Conservation (phyloP, 192 early-diverging fungal genomes). For the Umbelopsis ramanniana region DNA sequence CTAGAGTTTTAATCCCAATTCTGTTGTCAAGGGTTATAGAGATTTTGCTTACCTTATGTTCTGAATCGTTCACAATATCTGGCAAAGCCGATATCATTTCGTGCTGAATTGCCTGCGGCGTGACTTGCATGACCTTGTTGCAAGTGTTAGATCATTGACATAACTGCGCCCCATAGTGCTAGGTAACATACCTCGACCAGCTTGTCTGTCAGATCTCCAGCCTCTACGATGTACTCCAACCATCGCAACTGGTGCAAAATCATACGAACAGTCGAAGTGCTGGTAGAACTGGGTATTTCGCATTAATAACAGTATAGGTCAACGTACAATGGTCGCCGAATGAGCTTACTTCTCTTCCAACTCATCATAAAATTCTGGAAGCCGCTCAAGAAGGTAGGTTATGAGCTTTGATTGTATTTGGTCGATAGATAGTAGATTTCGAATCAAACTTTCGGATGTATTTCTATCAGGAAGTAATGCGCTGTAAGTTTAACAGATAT, state of each 20-base stretch:
- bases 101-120: conserved; percentile 66
- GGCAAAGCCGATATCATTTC: conserved; percentile 78
- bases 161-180: not conserved
- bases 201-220: conserved; percentile 60
- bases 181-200: conserved; percentile 60
- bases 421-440: conserved; percentile 63
- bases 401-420: conserved; percentile 60
- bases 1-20: not conserved
- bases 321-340: not conserved
- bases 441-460: conserved; percentile 59
- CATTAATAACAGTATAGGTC: not conserved
- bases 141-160: not conserved
- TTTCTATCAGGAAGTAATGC: conserved; percentile 9
- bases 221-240: conserved; percentile 74
- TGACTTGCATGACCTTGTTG: conserved; percentile 60
- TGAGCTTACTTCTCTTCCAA: conserved; percentile 41
- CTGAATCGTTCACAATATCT: conserved; percentile 75
- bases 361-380: conserved; percentile 63
- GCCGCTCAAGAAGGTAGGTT: conserved; percentile 56
- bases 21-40: not conserved
- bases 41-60: conserved; percentile 50
- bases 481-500: not conserved
- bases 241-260: conserved; percentile 77
- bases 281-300: conserved; percentile 44
- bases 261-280: conserved; percentile 55